Evolutionary conservation across 2,329 filamentous ascomycete species (phyloP).

Genomic region (Amphichorda felina): DNA sequence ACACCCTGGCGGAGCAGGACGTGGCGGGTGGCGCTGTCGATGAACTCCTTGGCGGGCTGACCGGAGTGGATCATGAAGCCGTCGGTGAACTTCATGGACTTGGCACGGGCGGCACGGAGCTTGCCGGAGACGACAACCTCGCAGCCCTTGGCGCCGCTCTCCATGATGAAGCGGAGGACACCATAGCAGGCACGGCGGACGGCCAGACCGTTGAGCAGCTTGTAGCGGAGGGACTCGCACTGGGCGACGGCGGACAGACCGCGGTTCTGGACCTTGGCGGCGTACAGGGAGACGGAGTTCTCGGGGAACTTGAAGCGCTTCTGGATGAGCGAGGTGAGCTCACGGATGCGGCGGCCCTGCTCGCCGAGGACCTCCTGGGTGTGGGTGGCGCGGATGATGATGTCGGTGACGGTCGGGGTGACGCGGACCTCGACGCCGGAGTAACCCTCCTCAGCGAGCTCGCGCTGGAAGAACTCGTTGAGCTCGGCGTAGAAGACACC

Average conservation of each 20-base stretch:
- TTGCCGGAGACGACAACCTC: constrained; percentile 99
- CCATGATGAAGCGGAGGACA: constrained; percentile 99
- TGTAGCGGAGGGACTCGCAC: constrained; percentile 99
- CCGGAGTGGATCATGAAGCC: constrained; percentile 99
- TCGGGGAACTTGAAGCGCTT: constrained; percentile 99
- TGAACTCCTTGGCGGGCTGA: constrained; percentile 99
- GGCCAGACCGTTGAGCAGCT: constrained; percentile 98
- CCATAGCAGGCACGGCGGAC: constrained; percentile 99
- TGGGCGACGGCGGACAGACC: constrained; percentile 99
- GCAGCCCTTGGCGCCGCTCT: constrained; percentile 98
- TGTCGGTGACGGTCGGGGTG: constrained; percentile 98
- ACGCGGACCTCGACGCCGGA: constrained; percentile 99
- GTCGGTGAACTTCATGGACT: constrained; percentile 99
- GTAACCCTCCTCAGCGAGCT: constrained; percentile 99
- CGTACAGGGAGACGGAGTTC: constrained; percentile 99
- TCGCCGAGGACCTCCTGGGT: constrained; percentile 99
- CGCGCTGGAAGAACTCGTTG: constrained; percentile 99
- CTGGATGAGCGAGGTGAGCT: constrained; percentile 99
- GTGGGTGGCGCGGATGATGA: constrained; percentile 99
- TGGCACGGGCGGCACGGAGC: constrained; percentile 96
- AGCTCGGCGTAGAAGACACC: constrained; percentile 99
- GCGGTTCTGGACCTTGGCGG: constrained; percentile 99
- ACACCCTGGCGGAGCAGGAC: constrained; percentile 99
- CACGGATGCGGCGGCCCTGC: constrained; percentile 99
- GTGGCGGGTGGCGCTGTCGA: constrained; percentile 96